These are phyloP conservation scores for Xerophyta viscosa DNA, from an alignment of 106 monocot genomes.

Conservation along the genomic window DNA sequence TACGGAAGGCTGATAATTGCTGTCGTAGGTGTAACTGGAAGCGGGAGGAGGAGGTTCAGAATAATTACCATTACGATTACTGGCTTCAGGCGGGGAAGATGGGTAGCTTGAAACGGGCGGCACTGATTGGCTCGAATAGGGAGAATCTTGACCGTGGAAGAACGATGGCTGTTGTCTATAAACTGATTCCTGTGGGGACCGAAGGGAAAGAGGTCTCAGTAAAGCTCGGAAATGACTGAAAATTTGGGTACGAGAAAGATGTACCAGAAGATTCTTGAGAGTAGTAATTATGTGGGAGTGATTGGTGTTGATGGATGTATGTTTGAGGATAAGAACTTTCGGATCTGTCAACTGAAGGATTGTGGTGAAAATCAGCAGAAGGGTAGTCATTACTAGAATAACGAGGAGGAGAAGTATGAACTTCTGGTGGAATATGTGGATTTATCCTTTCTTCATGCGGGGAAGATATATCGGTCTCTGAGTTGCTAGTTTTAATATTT, in stretches of 20 bases:
- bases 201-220: slow-evolving; percentile 41
- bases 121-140: slow-evolving; percentile 13
- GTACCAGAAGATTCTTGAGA: slow-evolving; percentile 19
- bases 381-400: slow-evolving; percentile 13
- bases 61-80: slow-evolving; percentile 8
- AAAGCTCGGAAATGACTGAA: slow-evolving; percentile 67
- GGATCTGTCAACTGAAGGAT: slow-evolving; percentile 9
- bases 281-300: slow-evolving; percentile 20
- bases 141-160: slow-evolving; percentile 28
- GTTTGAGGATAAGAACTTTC: slow-evolving; percentile 26
- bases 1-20: slow-evolving; percentile 53
- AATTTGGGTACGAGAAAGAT: slow-evolving; percentile 45
- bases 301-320: slow-evolving; percentile 25
- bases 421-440: slow-evolving; percentile 3
- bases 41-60: slow-evolving; percentile 12
- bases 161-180: slow-evolving; percentile 46
- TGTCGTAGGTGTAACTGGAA: slow-evolving; percentile 41
- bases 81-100: slow-evolving; percentile 9
- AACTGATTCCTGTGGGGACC: too few species aligned
- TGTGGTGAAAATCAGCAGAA: slow-evolving; percentile 20
- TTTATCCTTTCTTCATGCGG: slow-evolving; percentile 23
- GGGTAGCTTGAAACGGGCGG: slow-evolving; percentile 13
- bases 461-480: slow-evolving; percentile 17
- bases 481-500: slow-evolving; percentile 25
- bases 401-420: slow-evolving; percentile 22